phyloP scores from a whole-genome alignment of 306 rosid genomes.

The Acacia confusa region DNA sequence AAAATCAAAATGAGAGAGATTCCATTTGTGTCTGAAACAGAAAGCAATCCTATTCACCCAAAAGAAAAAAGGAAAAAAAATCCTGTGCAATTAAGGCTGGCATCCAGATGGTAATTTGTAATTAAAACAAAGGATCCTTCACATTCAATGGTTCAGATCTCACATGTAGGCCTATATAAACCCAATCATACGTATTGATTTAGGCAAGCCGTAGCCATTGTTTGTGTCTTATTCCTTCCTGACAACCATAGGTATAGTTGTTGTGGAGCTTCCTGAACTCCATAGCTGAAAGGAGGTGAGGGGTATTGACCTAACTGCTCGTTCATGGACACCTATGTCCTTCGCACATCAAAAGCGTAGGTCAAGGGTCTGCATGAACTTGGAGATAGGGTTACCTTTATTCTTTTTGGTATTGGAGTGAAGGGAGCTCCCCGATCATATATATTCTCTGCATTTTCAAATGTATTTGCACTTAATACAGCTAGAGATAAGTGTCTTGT shows the following conservation, averaged over 20 bases:
- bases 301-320: neutral
- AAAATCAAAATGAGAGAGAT: neutral
- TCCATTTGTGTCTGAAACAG: neutral
- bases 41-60: neutral
- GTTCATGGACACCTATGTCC: constrained; percentile 8
- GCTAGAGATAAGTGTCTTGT: too few relatives aligned
- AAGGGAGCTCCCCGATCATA: neutral
- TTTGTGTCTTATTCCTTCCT: neutral
- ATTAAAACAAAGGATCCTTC: neutral
- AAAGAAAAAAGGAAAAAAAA: neutral
- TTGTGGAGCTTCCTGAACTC: neutral
- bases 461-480: neutral
- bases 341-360: neutral
- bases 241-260: neutral
- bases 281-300: neutral
- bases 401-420: constrained; percentile 7
- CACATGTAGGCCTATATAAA: neutral
- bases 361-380: neutral
- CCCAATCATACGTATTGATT: neutral
- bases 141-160: neutral
- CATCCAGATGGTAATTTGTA: neutral
- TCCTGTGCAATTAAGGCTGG: neutral
- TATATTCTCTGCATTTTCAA: too few relatives aligned
- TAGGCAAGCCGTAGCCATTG: neutral
- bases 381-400: neutral